Percentiles rank a stretch among this genome's conserved stretches.
Evolutionary conservation across 306 rosid genomes (phyloP).

Genomic region (Pyrus betulifolia): DNA sequence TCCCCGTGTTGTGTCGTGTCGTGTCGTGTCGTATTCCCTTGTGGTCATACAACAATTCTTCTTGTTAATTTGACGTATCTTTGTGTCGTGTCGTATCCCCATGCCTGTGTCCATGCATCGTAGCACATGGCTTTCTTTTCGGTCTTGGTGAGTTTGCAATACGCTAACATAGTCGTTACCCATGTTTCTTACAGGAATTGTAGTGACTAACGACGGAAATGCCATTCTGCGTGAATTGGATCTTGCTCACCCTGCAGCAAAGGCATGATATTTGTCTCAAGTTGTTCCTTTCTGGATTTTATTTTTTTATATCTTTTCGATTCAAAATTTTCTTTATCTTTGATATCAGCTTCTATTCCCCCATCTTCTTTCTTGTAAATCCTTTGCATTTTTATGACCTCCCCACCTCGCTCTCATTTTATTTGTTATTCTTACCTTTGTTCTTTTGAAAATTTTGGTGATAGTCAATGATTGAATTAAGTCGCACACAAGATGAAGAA

Average conservation of each 20-base stretch:
- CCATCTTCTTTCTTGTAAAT: background rate
- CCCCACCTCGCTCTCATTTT: background rate
- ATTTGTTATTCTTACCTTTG: constrained; percentile 1
- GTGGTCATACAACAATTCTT: no score
- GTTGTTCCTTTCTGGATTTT: background rate
- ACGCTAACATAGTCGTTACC: background rate
- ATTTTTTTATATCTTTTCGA: background rate
- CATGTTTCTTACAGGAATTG: constrained; percentile 55
- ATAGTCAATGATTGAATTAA: constrained; percentile 93
- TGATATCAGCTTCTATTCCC: background rate
- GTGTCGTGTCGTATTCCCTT: no score
- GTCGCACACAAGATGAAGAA: constrained; percentile 98
- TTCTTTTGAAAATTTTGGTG: background rate
- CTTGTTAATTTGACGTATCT: no score
- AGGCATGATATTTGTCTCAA: constrained; percentile 40
- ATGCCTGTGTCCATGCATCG: no score
- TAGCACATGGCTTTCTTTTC: background rate
- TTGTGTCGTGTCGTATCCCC: no score
- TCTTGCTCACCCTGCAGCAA: constrained; percentile 96
- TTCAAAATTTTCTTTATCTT: background rate
- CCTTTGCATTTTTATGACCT: background rate
- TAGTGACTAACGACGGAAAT: constrained; percentile 97
- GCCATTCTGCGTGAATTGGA: constrained; percentile 92
- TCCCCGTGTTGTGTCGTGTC: no score
- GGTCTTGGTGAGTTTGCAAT: background rate